These are phyloP conservation scores for Penicillium sp. DNA, from an alignment of 2,329 filamentous ascomycete genomes.

Conservation along the genomic window DNA sequence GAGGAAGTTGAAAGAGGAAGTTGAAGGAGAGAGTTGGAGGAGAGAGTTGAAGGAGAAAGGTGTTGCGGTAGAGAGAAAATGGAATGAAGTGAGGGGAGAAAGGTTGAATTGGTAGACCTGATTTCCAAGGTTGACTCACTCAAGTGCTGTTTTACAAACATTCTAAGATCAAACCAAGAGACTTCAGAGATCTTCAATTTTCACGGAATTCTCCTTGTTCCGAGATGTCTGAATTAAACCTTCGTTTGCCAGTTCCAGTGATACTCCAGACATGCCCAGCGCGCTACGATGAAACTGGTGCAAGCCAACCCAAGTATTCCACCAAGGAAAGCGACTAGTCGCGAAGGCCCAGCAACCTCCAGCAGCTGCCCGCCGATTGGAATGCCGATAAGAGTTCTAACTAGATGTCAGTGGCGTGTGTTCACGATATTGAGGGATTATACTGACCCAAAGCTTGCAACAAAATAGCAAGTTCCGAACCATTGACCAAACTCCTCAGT, in stretches of 20 bases:
- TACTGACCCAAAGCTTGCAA: constrained; percentile 5
- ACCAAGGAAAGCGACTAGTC: constrained; percentile 2
- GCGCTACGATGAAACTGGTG: background rate
- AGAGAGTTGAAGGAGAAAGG: too few species aligned
- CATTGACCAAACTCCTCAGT: constrained; percentile 75
- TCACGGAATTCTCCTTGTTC: too few species aligned
- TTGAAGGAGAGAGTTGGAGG: too few species aligned
- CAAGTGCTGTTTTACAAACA: too few species aligned
- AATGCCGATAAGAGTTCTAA: constrained; percentile 3
- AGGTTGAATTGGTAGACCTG: too few species aligned
- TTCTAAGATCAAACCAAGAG: too few species aligned
- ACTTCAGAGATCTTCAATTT: too few species aligned
- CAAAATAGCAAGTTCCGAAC: constrained; percentile 58
- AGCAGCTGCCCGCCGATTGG: constrained; percentile 4
- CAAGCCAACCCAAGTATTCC: constrained; percentile 5
- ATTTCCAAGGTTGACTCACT: too few species aligned
- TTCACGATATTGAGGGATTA: background rate
- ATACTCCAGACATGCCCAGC: constrained; percentile 8
- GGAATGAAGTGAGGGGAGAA: too few species aligned
- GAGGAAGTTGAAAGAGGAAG: too few species aligned
- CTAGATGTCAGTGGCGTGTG: background rate
- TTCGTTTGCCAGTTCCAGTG: constrained; percentile 5
- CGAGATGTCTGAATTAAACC: background rate
- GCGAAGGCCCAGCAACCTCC: background rate
- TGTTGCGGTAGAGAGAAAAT: too few species aligned